Percentiles rank a stretch among this genome's conserved stretches.
phyloP scores from a whole-genome alignment of 805 yeast genomes.

The Wickerhamomyces tratensis region DNA sequence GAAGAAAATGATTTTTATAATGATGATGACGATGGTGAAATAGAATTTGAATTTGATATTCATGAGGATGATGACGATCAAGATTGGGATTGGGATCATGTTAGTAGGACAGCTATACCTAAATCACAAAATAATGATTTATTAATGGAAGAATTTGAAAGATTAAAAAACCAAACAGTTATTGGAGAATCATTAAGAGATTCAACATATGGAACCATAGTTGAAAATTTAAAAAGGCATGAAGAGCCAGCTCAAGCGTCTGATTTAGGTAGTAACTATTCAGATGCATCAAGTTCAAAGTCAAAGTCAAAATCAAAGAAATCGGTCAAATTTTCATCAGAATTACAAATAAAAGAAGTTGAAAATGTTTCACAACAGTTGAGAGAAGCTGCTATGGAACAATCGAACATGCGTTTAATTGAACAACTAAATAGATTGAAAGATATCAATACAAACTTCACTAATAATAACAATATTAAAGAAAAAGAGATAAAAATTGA shows the following conservation, averaged over 20 bases:
- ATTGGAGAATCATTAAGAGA: constrained; percentile 4
- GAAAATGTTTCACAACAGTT: constrained; percentile 45
- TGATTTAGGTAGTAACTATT: background rate
- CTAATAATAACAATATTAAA: background rate
- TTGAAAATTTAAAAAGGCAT: too few species aligned
- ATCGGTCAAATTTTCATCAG: constrained; percentile 43
- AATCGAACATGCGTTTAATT: too few species aligned
- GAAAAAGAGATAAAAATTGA: too few species aligned
- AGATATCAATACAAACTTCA: background rate
- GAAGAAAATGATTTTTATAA: constrained; percentile 19
- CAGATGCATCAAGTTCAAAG: background rate
- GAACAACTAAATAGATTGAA: constrained; percentile 5
- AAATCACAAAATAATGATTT: constrained; percentile 7
- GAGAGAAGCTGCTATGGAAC: constrained; percentile 17
- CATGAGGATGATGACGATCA: constrained; percentile 19
- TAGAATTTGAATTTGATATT: constrained; percentile 31
- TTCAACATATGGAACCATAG: too few species aligned
- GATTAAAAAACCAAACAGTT: constrained; percentile 9
- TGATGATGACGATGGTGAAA: constrained; percentile 26
- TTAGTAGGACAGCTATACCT: constrained; percentile 10
- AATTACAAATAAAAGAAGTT: constrained; percentile 47
- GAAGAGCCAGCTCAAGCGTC: too few species aligned
- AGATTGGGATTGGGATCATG: constrained; percentile 10
- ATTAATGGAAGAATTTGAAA: constrained; percentile 13
- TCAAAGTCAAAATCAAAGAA: constrained; percentile 21